Conservation (phyloP, 2,329 filamentous ascomycete species). For the Colletotrichum costaricense region DNA sequence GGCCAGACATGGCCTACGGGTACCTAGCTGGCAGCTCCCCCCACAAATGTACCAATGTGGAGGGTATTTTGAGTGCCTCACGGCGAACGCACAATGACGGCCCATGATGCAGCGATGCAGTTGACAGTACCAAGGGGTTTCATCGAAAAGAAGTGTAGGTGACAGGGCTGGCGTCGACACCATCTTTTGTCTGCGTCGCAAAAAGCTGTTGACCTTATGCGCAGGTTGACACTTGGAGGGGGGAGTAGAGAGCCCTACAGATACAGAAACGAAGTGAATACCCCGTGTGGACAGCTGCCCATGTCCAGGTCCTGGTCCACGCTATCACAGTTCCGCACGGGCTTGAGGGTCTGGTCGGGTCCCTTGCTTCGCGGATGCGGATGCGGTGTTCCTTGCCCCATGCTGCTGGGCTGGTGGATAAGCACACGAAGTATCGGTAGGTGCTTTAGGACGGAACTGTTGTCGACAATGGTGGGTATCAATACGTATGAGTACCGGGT, state of each 20-base stretch:
- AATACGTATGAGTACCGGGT: neutral
- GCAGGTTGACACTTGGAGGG: neutral
- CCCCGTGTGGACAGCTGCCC: neutral
- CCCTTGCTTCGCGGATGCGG: constrained; percentile 28
- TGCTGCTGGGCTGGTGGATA: neutral
- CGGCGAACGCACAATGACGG: constrained; percentile 26
- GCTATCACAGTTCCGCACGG: constrained; percentile 4
- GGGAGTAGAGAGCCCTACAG: neutral
- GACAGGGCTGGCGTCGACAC: neutral
- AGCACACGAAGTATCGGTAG: neutral
- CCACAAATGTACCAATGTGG: neutral
- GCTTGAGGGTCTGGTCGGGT: constrained; percentile 9
- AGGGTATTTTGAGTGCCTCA: neutral
- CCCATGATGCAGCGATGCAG: constrained; percentile 20
- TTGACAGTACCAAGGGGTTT: neutral
- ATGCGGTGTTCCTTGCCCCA: constrained; percentile 24
- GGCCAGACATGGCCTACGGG: neutral
- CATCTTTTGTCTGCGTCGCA: neutral
- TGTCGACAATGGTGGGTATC: neutral
- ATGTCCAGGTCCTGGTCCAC: constrained; percentile 4
- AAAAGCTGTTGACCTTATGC: neutral
- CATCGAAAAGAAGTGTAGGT: neutral
- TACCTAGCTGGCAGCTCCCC: neutral
- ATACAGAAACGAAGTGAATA: constrained; percentile 6
- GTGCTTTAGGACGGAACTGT: neutral